Evolutionary conservation across 139 green algal genomes (phyloP), one percentile per base, ranked within the genome.

Genomic region (Micractinium conductrix): DNA sequence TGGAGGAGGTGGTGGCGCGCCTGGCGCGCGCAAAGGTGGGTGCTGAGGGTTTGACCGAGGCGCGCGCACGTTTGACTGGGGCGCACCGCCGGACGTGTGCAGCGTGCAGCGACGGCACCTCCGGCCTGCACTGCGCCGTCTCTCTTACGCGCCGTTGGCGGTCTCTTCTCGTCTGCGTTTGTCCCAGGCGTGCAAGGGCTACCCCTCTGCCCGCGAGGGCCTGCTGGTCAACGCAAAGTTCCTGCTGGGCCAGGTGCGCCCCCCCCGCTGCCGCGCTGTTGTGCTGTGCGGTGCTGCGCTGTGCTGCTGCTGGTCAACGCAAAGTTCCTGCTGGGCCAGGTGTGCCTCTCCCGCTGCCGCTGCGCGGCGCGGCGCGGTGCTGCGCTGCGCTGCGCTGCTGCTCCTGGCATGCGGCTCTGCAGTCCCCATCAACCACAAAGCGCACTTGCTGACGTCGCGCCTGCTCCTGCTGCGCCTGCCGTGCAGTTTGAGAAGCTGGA

Each of bases 221-320:
- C 89, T 98, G 83, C 84, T 94, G 79, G 82, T 97, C 44, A 95
- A 95, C 67, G 93, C 90, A 44, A 90, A 86, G 43, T 97, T 98
- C 62, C 48, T 98, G 45, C 67, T 95, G 37, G 71, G 42, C n/a
- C n/a, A n/a, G n/a, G n/a, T n/a, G n/a, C n/a, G n/a, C n/a, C n/a
- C n/a, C n/a, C n/a, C n/a, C n/a, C n/a, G n/a, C n/a, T n/a, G n/a
- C n/a, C n/a, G n/a, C n/a, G n/a, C n/a, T n/a, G n/a, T n/a, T n/a
- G n/a, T n/a, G n/a, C n/a, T n/a, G n/a, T n/a, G n/a, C n/a, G n/a
- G n/a, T n/a, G n/a, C n/a, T n/a, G n/a, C n/a, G n/a, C n/a, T n/a
- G n/a, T n/a, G n/a, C n/a, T n/a, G n/a, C 89, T 98, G 83, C 84
- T 94, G 79, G 82, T 97, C 44, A 95, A 95, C 67, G 93, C 90